Percentiles rank a stretch among this genome's conserved stretches.
These are phyloP conservation scores for Hypoxylon trugodes DNA, from an alignment of 495 filamentous ascomycete genomes.

Conservation along the genomic window DNA sequence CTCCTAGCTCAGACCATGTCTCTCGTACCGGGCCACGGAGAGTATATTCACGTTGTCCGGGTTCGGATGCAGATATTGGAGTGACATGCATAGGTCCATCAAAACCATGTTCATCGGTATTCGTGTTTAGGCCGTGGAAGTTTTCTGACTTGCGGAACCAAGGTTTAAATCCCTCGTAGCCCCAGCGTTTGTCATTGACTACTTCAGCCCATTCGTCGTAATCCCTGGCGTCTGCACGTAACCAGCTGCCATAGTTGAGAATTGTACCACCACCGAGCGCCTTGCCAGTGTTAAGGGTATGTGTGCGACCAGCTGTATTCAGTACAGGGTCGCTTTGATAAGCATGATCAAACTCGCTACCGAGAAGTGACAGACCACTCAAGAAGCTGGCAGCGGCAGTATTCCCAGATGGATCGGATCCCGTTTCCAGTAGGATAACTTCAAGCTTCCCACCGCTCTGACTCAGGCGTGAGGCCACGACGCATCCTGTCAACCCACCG, in stretches of 20 bases:
- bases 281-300: slow-evolving; percentile 45
- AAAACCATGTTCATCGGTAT: slow-evolving; percentile 38
- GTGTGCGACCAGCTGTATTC: slow-evolving; percentile 33
- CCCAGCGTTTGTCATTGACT: slow-evolving; percentile 49
- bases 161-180: slow-evolving; percentile 46
- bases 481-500: slow-evolving; percentile 47
- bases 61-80: slow-evolving; percentile 14
- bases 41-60: slow-evolving; percentile 41
- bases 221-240: slow-evolving; percentile 47
- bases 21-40: slow-evolving; percentile 38
- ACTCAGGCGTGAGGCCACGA: slow-evolving; percentile 36
- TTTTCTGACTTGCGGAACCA: slow-evolving; percentile 44
- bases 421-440: slow-evolving; percentile 32
- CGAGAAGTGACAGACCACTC: slow-evolving; percentile 22
- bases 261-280: slow-evolving; percentile 48
- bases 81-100: slow-evolving; percentile 46
- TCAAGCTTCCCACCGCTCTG: slow-evolving; percentile 21
- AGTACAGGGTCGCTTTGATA: slow-evolving; percentile 45
- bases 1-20: slow-evolving; percentile 42
- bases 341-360: slow-evolving; percentile 46
- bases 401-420: slow-evolving; percentile 20
- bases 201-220: slow-evolving; percentile 52
- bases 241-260: slow-evolving; percentile 50
- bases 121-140: slow-evolving; percentile 20
- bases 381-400: slow-evolving; percentile 19